Evolutionary conservation across 495 filamentous ascomycete species (phyloP), one percentile per base, ranked within the genome.

Genomic region (Hamigera avellanea): DNA sequence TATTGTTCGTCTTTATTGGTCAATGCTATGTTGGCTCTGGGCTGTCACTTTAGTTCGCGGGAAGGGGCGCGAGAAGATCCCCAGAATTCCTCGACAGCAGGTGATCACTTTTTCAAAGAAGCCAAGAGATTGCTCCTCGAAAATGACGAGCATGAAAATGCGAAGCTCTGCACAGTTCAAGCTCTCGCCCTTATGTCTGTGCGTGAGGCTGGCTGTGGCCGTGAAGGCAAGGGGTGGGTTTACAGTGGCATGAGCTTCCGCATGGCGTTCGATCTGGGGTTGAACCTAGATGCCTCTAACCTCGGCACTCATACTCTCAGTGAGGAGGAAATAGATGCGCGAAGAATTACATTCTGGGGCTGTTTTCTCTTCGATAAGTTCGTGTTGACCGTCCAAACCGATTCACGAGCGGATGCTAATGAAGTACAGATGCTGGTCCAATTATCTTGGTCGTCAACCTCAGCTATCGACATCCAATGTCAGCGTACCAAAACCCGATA

Each of bases 161-260:
- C 91, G 6, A 78, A 77, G 33, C 65, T 98, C 35, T 84, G 89
- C n/a, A 95, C 89, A 0, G 85, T 98, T 14, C 91, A 98, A 59
- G 91, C 91, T 0, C 59, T 96, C 35, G 86, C 86, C 1, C 66
- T 98, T 43, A 95, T 98, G 89, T 94, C 86, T 36, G 91, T 96
- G 5, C 73, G 91, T 34, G 91, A 98, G 61, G 93, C 91, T 3
- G 91, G 91, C 3, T 98, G 91, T 57, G 91, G 86, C 1, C 72
- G 91, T 19, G 91, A 98, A 62, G 83, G 85, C 23, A 93, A 87
- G 53, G 91, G 91, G 8, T 98, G 91, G 91, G 85, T 95, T 4
- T 98, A 96, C 54, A 93, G 84, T 46, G 91, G 91, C 23, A 95
- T 98, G 80, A 89, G 84, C 51, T 98, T 98, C 50, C 79, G 91